Evolutionary conservation across 495 filamentous ascomycete genomes (phyloP).

Genomic region (Rostrohypoxylon terebratum): DNA sequence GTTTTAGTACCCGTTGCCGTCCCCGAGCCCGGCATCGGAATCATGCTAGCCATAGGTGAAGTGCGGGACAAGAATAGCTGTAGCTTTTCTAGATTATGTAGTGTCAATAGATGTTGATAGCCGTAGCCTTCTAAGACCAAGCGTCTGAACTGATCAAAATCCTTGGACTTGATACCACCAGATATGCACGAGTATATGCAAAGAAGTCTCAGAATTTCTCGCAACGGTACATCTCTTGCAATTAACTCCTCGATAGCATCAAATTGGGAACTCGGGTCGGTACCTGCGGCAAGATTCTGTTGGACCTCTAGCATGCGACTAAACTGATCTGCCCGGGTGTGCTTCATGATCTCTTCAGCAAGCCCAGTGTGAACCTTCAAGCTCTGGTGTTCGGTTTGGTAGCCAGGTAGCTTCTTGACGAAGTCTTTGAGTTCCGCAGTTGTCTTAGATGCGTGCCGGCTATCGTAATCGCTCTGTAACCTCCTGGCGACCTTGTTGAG

Average conservation of each 20-base stretch:
- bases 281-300: slow-evolving; percentile 92
- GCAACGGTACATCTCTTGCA: slow-evolving; percentile 80
- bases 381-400: slow-evolving; percentile 93
- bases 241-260: slow-evolving; percentile 94
- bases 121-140: slow-evolving; percentile 93
- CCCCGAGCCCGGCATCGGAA: slow-evolving; percentile 70
- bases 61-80: slow-evolving; percentile 80
- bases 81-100: slow-evolving; percentile 90
- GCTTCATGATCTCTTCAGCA: slow-evolving; percentile 93
- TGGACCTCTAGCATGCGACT: slow-evolving; percentile 90
- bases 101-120: slow-evolving; percentile 90
- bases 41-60: slow-evolving; percentile 75
- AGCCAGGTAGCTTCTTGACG: slow-evolving; percentile 88
- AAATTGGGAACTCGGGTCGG: slow-evolving; percentile 88
- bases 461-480: slow-evolving; percentile 88
- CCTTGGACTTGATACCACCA: slow-evolving; percentile 85
- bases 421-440: slow-evolving; percentile 92
- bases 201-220: slow-evolving; percentile 82
- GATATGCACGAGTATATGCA: slow-evolving; percentile 92
- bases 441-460: slow-evolving; percentile 86
- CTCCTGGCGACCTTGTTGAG: slow-evolving; percentile 92
- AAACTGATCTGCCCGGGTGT: slow-evolving; percentile 89
- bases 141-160: slow-evolving; percentile 89
- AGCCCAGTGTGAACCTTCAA: slow-evolving; percentile 90
- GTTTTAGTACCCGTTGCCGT: slow-evolving; percentile 75